Evolutionary conservation across 495 filamentous ascomycete species (phyloP).

Genomic region (Aspergillus sclerotiicarbonarius): DNA sequence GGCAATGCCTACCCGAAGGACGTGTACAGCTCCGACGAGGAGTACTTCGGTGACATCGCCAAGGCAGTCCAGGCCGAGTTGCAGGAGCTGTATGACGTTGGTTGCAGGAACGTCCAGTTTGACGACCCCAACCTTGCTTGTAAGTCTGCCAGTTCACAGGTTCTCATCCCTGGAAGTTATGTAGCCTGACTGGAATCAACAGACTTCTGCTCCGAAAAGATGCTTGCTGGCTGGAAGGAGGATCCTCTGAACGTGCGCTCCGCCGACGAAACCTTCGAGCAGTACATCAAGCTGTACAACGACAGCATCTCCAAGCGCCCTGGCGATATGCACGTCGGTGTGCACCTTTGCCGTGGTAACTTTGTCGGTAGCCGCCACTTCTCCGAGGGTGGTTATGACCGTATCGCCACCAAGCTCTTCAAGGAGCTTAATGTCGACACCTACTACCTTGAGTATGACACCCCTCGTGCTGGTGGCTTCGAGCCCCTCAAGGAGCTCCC

Average conservation of each 20-base stretch:
- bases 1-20: slow-evolving; percentile 65
- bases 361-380: slow-evolving; percentile 78
- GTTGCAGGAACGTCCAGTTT: slow-evolving; percentile 69
- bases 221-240: slow-evolving; percentile 64
- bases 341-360: slow-evolving; percentile 80
- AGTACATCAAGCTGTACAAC: slow-evolving; percentile 77
- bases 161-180: not conserved
- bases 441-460: slow-evolving; percentile 85
- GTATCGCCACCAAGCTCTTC: slow-evolving; percentile 78
- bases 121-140: slow-evolving; percentile 77
- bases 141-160: slow-evolving; percentile 33
- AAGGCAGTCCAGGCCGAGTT: slow-evolving; percentile 68
- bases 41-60: slow-evolving; percentile 74
- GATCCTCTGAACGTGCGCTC: slow-evolving; percentile 56
- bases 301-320: slow-evolving; percentile 62
- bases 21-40: slow-evolving; percentile 62
- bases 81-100: slow-evolving; percentile 64
- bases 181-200: not conserved
- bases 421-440: slow-evolving; percentile 70
- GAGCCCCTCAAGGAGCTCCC: slow-evolving; percentile 74
- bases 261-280: slow-evolving; percentile 64
- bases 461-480: slow-evolving; percentile 70
- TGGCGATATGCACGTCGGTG: slow-evolving; percentile 69
- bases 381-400: slow-evolving; percentile 76
- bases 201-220: slow-evolving; percentile 79